Conservation (phyloP, 2,329 filamentous ascomycete species). For the Trichoderma atrobrunneum region DNA sequence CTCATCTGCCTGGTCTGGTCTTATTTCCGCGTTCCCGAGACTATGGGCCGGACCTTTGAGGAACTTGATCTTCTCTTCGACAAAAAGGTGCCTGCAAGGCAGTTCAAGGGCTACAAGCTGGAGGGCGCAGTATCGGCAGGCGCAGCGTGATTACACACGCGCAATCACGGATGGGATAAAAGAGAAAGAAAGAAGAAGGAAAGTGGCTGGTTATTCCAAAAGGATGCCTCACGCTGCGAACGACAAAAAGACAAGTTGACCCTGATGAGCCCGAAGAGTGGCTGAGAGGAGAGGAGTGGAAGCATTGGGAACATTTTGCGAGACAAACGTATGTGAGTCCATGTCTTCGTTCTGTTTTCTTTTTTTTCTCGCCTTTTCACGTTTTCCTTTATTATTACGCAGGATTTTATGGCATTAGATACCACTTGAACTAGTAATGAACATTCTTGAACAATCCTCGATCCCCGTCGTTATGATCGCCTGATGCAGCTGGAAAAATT, state of each 20-base stretch:
- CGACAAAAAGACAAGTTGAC: neutral
- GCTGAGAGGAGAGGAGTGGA: too few species aligned
- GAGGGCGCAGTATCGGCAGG: slow-evolving; percentile 11
- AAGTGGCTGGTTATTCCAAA: neutral
- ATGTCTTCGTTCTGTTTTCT: neutral
- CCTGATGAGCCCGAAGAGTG: neutral
- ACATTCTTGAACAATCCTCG: neutral
- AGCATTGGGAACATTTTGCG: neutral
- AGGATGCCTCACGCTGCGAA: neutral
- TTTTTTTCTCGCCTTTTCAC: neutral
- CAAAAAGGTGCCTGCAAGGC: slow-evolving; percentile 28
- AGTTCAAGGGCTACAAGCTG: slow-evolving; percentile 32
- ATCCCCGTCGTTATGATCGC: fast-evolving
- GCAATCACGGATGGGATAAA: neutral
- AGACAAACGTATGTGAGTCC: neutral
- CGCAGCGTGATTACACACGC: neutral
- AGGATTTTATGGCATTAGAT: neutral
- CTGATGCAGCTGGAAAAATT: too few species aligned
- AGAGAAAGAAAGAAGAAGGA: neutral
- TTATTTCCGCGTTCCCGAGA: slow-evolving; percentile 36
- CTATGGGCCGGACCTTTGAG: slow-evolving; percentile 32
- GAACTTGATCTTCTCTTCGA: slow-evolving; percentile 38
- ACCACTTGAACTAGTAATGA: neutral
- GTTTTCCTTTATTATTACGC: neutral
- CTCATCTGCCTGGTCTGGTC: slow-evolving; percentile 31